Conservation (phyloP, 306 rosid genomes). For the Prunus campanulata region DNA sequence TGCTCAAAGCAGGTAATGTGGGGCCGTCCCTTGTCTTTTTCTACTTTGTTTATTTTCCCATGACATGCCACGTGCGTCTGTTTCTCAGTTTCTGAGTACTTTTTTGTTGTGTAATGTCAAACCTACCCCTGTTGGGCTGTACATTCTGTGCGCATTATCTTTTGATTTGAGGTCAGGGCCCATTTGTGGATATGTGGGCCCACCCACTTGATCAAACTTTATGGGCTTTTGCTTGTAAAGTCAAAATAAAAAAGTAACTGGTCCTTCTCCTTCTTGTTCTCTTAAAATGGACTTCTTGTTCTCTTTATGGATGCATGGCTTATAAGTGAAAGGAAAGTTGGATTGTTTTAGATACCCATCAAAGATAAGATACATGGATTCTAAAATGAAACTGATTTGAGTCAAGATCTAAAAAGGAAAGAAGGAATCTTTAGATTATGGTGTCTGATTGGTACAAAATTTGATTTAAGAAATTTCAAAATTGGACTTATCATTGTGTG, state of each 20-base stretch:
- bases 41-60: no score
- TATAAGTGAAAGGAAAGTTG: neutral
- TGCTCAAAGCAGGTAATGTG: slow-evolving; percentile 66
- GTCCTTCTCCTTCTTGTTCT: neutral
- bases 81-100: neutral
- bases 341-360: no score
- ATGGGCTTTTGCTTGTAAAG: neutral
- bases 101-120: neutral
- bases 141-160: no score
- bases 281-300: neutral
- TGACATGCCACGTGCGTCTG: neutral
- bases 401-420: neutral
- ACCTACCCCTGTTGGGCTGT: no score
- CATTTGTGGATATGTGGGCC: neutral
- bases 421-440: no score
- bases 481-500: no score
- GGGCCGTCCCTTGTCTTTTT: neutral
- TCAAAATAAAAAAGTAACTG: neutral
- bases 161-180: neutral
- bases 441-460: neutral
- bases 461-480: neutral
- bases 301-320: no score
- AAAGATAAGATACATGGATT: no score
- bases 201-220: neutral
- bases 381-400: neutral